Base-by-base conservation (phyloP, 202 grass and related monocot genomes). In the Schoenoplectus triqueter region DNA sequence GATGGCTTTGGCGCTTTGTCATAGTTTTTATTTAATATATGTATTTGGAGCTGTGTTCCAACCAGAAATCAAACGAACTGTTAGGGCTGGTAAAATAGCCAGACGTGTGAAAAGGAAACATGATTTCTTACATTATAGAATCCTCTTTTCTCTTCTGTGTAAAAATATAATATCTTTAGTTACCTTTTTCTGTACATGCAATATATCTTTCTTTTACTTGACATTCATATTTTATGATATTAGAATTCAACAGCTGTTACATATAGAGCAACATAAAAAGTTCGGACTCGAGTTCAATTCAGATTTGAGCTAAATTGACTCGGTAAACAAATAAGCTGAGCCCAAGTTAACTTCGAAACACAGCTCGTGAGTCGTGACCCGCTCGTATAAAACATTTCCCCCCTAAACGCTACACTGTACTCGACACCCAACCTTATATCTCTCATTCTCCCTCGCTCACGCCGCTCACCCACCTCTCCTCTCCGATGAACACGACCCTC, bases 61-160 rank as follows among this genome's bases (percentile, higher is more conserved):
- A 75, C 72, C 73, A 77, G 1, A 41, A 77, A 77, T 77, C 13
- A 59, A 57, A 77, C 52, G 2, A 77, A 77, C 73, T 77, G 19
- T 75, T 75, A 31, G 3, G 17, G 0, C 18, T 3, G n/a, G 70
- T 21, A 70, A 47, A 70, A 6, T 18, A 7, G 42, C 46, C 42
- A 47, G 14, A 46, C 41, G 66, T 15, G 41, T 10, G 2, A 20
- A 73, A 73, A 51, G 2, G 47, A 73, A 73, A 50, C 15, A 73
- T 50, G 46, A 20, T 50, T 73, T 50, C 13, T 48, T 73, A 20
- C 44, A 73, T 19, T 51, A 52, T 47, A 51, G n/a, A 51, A 54
- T 71, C 2, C 7, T 70, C 22, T 73, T 73, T 73, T 46, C n/a
- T 51, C 52, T 47, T 21, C 4, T 74, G 1, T 74, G 18, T 74